phyloP scores from a whole-genome alignment of 2,329 filamentous ascomycete genomes.

The Hirsutella rhossiliensis region DNA sequence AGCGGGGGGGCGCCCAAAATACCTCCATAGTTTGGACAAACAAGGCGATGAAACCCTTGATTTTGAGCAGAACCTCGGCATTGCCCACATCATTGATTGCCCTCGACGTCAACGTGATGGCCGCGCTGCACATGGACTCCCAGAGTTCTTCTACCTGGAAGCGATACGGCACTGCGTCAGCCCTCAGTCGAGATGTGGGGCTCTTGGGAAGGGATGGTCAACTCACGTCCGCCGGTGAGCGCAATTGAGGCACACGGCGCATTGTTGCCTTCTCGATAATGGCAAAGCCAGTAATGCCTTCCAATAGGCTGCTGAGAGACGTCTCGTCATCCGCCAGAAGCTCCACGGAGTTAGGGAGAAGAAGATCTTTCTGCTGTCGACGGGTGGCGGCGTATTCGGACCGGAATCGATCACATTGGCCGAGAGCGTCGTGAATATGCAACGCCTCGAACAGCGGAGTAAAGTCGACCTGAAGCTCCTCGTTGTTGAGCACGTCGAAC shows the following conservation, averaged over 20 bases:
- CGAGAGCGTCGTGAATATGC: conserved; percentile 91
- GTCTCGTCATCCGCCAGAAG: conserved; percentile 73
- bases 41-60: conserved; percentile 83
- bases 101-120: conserved; percentile 70
- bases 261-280: conserved; percentile 94
- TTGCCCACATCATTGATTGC: conserved; percentile 71
- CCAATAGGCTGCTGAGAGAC: conserved; percentile 78
- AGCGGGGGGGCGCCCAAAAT: conserved; percentile 11
- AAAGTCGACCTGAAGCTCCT: conserved; percentile 90
- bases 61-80: conserved; percentile 82
- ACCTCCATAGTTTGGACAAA: conserved; percentile 99
- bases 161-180: background rate
- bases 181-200: too few relatives aligned
- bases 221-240: conserved; percentile 68
- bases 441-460: conserved; percentile 87
- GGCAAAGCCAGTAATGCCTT: conserved; percentile 90
- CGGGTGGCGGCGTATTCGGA: conserved; percentile 86
- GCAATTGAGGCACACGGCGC: conserved; percentile 70
- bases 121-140: conserved; percentile 93
- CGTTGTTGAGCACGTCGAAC: conserved; percentile 89
- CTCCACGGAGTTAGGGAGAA: conserved; percentile 66
- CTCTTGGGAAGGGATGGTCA: background rate
- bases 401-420: conserved; percentile 83
- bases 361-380: conserved; percentile 79
- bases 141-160: conserved; percentile 88